Evolutionary conservation across 805 yeast species (phyloP), one percentile per base, ranked within the genome.

Genomic region (Blastobotrys robertii): DNA sequence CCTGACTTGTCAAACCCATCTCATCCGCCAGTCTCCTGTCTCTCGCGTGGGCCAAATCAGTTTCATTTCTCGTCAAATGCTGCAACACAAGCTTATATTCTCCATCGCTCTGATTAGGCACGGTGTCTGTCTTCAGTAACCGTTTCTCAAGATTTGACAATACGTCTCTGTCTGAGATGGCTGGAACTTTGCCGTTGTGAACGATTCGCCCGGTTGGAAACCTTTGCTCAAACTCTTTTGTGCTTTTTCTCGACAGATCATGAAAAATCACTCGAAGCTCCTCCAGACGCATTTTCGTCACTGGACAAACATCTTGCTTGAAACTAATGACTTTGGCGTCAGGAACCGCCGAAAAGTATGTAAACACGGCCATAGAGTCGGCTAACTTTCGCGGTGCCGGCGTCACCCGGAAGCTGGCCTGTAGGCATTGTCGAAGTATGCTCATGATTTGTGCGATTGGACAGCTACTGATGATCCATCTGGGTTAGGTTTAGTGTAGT

Each of bases 231-330:
- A 32, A 14, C 34, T 38, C 16, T 22, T 9, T 19, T 37, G 8
- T 30, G 33, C 35, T 28, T 14, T 11, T 4, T 25, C 52, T 47
- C 14, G 30, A 39, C 10, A 34, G 30, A 34, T 59, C 64, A 41
- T 59, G 56, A 16, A 57, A 39, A 6, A 59, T 52, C 19, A 57
- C 52, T 12, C 50, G 48, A 11, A 59, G 42, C 30, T 32, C 37
- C 10, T 47, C 53, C 11, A 56, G 51, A 25, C 60, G 55, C 44
- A 50, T 51, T 41, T 56, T 57, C 14, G 64, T 58, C 11, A 58
- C 61, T 4, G 63, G 62, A 37, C 63, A 58, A 38, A 49, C 42
- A 10, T 49, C 49, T 45, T 58, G 61, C 15, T 48, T 48, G 49
- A 57, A 59, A 34, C 51, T 55, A 13, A 59, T 45, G 25, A 59